phyloP scores from a whole-genome alignment of 768 basidiomycete genomes.

The Jaapia argillacea region DNA sequence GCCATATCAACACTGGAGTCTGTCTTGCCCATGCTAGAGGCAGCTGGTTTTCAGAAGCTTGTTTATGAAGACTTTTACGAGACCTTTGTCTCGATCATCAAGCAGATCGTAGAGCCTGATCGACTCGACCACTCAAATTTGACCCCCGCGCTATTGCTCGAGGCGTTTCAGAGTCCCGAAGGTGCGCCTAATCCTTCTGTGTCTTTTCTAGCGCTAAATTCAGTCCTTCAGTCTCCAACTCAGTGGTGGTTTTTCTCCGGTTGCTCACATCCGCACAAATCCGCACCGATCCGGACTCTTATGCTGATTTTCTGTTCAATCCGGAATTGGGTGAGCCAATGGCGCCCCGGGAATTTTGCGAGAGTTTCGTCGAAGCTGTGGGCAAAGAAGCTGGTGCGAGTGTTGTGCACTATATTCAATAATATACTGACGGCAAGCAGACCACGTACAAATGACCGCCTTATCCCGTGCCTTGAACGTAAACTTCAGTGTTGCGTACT shows the following conservation, averaged over 20 bases:
- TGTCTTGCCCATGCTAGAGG: constrained; percentile 39
- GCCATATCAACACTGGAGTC: constrained; percentile 42
- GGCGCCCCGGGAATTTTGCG: constrained; percentile 58
- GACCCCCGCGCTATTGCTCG: constrained; percentile 29
- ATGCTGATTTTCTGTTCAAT: constrained; percentile 65
- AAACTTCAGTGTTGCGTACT: constrained; percentile 68
- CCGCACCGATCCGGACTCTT: constrained; percentile 48
- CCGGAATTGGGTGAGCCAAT: constrained; percentile 58
- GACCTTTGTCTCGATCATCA: constrained; percentile 42
- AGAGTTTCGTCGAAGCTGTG: constrained; percentile 63
- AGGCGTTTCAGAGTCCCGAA: constrained; percentile 43
- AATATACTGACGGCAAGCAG: constrained; percentile 23
- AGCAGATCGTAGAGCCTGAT: constrained; percentile 28
- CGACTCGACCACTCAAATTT: constrained; percentile 22
- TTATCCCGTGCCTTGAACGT: constrained; percentile 57
- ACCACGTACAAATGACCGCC: constrained; percentile 78
- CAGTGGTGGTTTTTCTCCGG: constrained; percentile 72
- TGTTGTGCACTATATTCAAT: not conserved
- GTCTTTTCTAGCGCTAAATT: too few species aligned
- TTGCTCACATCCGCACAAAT: constrained; percentile 81
- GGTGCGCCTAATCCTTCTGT: constrained; percentile 28
- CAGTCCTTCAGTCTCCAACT: constrained; percentile 46
- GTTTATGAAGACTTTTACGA: constrained; percentile 74
- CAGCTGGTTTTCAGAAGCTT: constrained; percentile 51
- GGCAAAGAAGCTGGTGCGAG: constrained; percentile 66